Percentiles rank a stretch among this genome's conserved stretches.
These are phyloP conservation scores for Puccinia novopanici DNA, from an alignment of 1,284 basidiomycete species.

Conservation along the genomic window DNA sequence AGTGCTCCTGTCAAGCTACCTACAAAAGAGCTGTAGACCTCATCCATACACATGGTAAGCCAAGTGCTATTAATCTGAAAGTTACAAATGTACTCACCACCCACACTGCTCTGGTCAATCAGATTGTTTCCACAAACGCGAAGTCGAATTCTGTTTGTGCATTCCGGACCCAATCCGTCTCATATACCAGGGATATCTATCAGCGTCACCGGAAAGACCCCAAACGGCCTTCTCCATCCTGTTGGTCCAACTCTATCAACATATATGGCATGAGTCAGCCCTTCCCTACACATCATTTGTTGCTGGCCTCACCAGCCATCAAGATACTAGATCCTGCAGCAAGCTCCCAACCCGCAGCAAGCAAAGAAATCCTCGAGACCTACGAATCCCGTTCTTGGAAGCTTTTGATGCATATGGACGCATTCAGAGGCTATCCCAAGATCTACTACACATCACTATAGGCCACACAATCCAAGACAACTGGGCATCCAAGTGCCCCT, in stretches of 20 bases:
- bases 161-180: slow-evolving; percentile 18
- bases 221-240: slow-evolving; percentile 18
- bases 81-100: neutral
- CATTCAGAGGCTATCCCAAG: neutral
- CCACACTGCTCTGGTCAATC: neutral
- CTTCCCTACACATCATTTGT: neutral
- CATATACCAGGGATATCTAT: slow-evolving; percentile 18
- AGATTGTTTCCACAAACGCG: neutral
- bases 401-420: neutral
- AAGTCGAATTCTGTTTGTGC: slow-evolving; percentile 12
- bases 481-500: neutral
- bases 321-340: neutral
- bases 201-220: neutral
- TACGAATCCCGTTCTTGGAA: slow-evolving; percentile 13
- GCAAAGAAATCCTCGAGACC: neutral
- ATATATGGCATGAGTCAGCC: slow-evolving; percentile 12
- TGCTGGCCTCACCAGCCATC: neutral
- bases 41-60: slow-evolving; percentile 9
- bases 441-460: neutral
- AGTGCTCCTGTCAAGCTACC: neutral
- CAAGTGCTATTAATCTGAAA: neutral
- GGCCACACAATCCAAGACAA: neutral
- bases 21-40: neutral
- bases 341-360: neutral
- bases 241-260: slow-evolving; percentile 12